These are phyloP conservation scores for Dictyostelium discoideum DNA, from an alignment of 78 protist species.

Conservation along the genomic window DNA sequence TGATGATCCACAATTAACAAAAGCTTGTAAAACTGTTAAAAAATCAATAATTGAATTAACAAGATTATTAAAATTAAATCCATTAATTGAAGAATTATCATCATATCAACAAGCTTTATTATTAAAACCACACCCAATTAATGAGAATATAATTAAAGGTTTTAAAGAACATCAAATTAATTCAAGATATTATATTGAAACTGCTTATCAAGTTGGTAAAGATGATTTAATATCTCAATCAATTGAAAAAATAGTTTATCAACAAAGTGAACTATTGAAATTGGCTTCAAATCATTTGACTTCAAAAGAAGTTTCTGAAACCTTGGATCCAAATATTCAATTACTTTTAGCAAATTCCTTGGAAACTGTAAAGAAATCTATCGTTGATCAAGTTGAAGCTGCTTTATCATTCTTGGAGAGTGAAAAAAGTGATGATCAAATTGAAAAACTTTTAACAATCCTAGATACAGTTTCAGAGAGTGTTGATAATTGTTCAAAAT, in stretches of 20 bases:
- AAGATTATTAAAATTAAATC: constrained; percentile 29
- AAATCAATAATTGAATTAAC: constrained; percentile 40
- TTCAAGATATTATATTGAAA: constrained; percentile 45
- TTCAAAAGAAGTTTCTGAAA: neutral
- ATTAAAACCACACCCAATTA: neutral
- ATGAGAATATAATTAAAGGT: neutral
- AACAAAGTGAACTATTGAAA: constrained; percentile 36
- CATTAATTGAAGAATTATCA: constrained; percentile 19
- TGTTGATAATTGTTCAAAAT: constrained; percentile 1
- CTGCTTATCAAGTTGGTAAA: constrained; percentile 48
- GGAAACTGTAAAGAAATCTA: constrained; percentile 2
- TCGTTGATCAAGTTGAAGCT: constrained; percentile 41
- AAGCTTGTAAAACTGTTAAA: constrained; percentile 46
- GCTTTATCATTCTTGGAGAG: constrained; percentile 8
- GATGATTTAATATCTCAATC: constrained; percentile 25
- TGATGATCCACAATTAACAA: neutral
- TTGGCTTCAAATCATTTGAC: constrained; percentile 19
- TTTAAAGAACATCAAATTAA: constrained; percentile 30
- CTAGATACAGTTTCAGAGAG: constrained; percentile 49
- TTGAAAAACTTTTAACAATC: constrained; percentile 3
- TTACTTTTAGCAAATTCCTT: neutral
- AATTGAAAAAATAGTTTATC: constrained; percentile 43
- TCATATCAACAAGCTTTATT: neutral
- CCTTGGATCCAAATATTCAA: constrained; percentile 3
- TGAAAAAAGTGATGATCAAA: neutral